phyloP scores from a whole-genome alignment of 2,329 filamentous ascomycete genomes.

The Apiospora hydei region DNA sequence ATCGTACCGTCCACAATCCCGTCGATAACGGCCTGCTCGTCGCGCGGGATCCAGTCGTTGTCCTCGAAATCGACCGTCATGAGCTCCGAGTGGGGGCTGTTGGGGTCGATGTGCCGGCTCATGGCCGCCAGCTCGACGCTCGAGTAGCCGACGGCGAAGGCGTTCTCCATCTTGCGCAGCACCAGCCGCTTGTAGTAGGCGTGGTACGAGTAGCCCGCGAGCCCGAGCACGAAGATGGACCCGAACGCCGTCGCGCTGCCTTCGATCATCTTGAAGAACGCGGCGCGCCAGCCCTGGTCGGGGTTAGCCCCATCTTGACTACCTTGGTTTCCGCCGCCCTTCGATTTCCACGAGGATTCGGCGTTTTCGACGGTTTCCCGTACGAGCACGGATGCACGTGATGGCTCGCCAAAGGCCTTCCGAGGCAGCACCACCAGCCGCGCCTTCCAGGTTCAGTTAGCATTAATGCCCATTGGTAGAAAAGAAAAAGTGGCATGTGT shows the following conservation, averaged over 20 bases:
- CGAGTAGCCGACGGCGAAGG: constrained; percentile 91
- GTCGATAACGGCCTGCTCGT: constrained; percentile 84
- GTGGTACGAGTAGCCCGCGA: constrained; percentile 81
- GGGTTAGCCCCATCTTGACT: background rate
- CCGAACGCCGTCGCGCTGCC: constrained; percentile 78
- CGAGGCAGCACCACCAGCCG: constrained; percentile 22
- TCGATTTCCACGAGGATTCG: background rate
- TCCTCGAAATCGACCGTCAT: constrained; percentile 48
- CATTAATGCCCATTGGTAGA: background rate
- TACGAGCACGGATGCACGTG: background rate
- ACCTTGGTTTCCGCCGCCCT: background rate
- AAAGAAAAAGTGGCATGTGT: too few species aligned
- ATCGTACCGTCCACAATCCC: constrained; percentile 78
- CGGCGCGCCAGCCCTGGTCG: constrained; percentile 6
- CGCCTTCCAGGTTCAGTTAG: background rate
- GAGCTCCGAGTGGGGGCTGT: constrained; percentile 22
- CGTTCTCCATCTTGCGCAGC: constrained; percentile 89
- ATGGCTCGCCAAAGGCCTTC: constrained; percentile 14
- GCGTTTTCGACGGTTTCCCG: constrained; percentile 2
- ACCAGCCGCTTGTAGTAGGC: constrained; percentile 89
- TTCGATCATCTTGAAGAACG: constrained; percentile 72
- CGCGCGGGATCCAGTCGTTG: constrained; percentile 81
- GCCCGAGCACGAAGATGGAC: constrained; percentile 74
- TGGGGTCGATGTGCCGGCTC: constrained; percentile 56
- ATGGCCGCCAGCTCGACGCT: constrained; percentile 81